Percentiles rank a stretch among this genome's conserved stretches.
phyloP scores from a whole-genome alignment of 805 yeast genomes.

The Barnettozyma vustinii region DNA sequence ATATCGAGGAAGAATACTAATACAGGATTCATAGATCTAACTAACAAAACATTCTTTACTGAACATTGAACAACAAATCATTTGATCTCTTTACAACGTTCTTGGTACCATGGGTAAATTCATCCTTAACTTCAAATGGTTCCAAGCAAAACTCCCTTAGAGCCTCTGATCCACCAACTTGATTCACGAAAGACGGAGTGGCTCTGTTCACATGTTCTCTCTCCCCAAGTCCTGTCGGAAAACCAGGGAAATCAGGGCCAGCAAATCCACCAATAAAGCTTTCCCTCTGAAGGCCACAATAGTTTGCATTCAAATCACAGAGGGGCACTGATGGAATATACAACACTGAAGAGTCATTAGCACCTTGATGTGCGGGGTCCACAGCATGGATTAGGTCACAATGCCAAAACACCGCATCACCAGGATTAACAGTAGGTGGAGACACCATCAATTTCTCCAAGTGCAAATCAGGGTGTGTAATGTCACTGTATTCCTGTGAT shows the following conservation, averaged over 20 bases:
- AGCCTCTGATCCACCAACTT: slow-evolving; percentile 2
- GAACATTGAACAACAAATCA: not conserved
- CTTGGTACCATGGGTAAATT: not conserved
- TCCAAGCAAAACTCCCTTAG: slow-evolving; percentile 3
- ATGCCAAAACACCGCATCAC: slow-evolving; percentile 42
- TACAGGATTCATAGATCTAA: not conserved
- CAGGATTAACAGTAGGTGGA: slow-evolving; percentile 36
- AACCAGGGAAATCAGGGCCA: slow-evolving; percentile 23
- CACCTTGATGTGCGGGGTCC: slow-evolving; percentile 32
- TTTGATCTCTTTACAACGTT: not conserved
- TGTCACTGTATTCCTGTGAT: slow-evolving; percentile 29
- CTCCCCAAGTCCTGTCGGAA: slow-evolving; percentile 2
- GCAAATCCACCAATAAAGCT: slow-evolving; percentile 14
- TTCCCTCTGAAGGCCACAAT: slow-evolving; percentile 15
- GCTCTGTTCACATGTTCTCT: slow-evolving; percentile 1
- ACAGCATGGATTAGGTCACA: slow-evolving; percentile 38
- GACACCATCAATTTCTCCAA: slow-evolving; percentile 30
- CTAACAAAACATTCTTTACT: not conserved
- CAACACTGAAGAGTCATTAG: slow-evolving; percentile 33
- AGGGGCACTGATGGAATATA: slow-evolving; percentile 31
- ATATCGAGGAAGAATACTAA: slow-evolving; percentile 10
- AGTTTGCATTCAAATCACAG: slow-evolving; percentile 14
- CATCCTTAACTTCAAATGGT: not conserved
- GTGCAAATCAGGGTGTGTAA: slow-evolving; percentile 25
- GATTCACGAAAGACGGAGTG: not conserved